Evolutionary conservation across 75 land plant genomes (phyloP).

Genomic region (Isoetes taiwanensis): DNA sequence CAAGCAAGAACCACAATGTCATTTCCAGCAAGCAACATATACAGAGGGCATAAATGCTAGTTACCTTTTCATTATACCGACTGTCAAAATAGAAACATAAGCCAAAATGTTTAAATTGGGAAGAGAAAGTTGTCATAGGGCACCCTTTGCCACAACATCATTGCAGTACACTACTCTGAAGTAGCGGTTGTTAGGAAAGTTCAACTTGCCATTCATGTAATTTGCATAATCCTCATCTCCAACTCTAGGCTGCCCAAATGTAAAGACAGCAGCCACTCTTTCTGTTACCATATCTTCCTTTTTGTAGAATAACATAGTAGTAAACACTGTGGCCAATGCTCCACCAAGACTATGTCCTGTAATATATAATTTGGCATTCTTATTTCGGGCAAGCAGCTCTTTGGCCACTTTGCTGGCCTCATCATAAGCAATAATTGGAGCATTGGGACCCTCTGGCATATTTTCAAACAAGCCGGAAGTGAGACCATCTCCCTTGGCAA

Average conservation of each 20-base stretch:
- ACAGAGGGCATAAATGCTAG: no score
- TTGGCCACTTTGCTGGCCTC: constrained; percentile 4
- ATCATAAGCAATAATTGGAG: constrained; percentile 24
- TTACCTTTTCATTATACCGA: no score
- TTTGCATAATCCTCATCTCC: constrained; percentile 17
- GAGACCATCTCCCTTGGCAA: no score
- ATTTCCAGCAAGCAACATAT: no score
- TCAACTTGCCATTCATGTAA: constrained; percentile 3
- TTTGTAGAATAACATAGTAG: constrained; percentile 6
- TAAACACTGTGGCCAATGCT: constrained; percentile 15
- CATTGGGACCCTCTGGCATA: no score
- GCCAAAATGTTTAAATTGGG: constrained; percentile 39
- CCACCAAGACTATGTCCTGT: constrained; percentile 37
- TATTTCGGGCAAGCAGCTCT: constrained; percentile 5
- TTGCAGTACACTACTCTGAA: constrained; percentile 41
- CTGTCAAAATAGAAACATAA: constrained; percentile 37
- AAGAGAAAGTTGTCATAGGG: constrained; percentile 38
- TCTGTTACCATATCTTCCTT: not conserved
- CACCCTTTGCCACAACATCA: constrained; percentile 38
- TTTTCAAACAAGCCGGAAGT: no score
- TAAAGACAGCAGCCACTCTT: constrained; percentile 2
- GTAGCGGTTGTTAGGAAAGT: constrained; percentile 8
- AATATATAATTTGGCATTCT: constrained; percentile 19
- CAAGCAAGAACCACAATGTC: no score
- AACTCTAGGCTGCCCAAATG: constrained; percentile 29